Conservation (phyloP, 2,329 filamentous ascomycete species). For the Colletotrichum theobromicola region DNA sequence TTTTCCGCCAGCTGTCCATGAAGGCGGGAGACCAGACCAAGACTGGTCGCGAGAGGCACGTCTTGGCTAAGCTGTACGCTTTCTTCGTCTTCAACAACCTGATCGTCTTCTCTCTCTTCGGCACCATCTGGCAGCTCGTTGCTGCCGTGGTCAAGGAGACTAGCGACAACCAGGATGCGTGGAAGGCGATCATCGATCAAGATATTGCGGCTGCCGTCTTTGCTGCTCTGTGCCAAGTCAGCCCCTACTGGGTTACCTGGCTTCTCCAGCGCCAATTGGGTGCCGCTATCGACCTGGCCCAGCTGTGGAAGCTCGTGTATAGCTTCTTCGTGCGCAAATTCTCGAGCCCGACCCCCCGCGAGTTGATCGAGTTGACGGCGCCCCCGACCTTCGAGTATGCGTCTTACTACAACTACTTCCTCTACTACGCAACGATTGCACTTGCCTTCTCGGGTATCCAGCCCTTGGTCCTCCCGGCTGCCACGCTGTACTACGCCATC, state of each 20-base stretch:
- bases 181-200: slow-evolving; percentile 70
- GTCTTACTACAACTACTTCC: slow-evolving; percentile 96
- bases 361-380: slow-evolving; percentile 90
- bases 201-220: slow-evolving; percentile 71
- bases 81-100: slow-evolving; percentile 99
- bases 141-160: slow-evolving; percentile 67
- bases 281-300: slow-evolving; percentile 91
- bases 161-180: slow-evolving; percentile 60
- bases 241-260: slow-evolving; percentile 94
- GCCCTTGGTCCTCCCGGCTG: slow-evolving; percentile 84
- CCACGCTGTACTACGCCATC: slow-evolving; percentile 86
- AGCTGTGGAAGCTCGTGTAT: slow-evolving; percentile 83
- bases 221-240: slow-evolving; percentile 78
- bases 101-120: slow-evolving; percentile 91
- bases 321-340: slow-evolving; percentile 87
- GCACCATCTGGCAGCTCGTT: slow-evolving; percentile 78
- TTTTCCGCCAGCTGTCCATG: slow-evolving; percentile 87
- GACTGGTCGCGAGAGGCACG: slow-evolving; percentile 89
- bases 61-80: slow-evolving; percentile 86
- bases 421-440: slow-evolving; percentile 91
- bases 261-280: slow-evolving; percentile 91
- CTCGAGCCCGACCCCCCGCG: slow-evolving; percentile 83
- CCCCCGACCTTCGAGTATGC: slow-evolving; percentile 94
- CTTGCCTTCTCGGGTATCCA: slow-evolving; percentile 86
- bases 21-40: slow-evolving; percentile 89